Evolutionary conservation across 768 basidiomycete species (phyloP).

Genomic region (Cystobasidium tubakii): DNA sequence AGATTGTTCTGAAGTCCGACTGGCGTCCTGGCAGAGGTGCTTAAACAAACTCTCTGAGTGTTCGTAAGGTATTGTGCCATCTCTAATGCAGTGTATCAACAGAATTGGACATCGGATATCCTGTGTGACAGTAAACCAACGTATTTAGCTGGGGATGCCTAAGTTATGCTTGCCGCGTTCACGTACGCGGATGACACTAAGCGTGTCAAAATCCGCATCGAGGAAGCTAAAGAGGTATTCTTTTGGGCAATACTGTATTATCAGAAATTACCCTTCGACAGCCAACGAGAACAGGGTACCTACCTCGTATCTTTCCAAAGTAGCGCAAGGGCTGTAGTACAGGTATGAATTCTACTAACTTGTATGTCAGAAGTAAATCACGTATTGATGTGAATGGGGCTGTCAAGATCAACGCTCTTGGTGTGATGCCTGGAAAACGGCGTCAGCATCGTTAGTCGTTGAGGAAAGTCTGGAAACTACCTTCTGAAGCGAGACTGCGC

Average conservation of each 20-base stretch:
- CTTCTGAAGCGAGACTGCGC: slow-evolving; percentile 52
- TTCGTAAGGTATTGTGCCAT: slow-evolving; percentile 6
- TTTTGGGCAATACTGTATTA: background rate
- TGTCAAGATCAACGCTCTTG: slow-evolving; percentile 26
- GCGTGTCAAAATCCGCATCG: slow-evolving; percentile 21
- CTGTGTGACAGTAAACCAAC: background rate
- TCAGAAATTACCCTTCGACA: background rate
- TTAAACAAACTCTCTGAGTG: slow-evolving; percentile 26
- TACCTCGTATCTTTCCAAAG: background rate
- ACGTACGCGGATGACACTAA: background rate
- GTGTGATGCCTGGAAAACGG: background rate
- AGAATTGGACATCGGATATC: slow-evolving; percentile 34
- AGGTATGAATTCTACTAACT: slow-evolving; percentile 25
- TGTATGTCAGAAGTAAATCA: slow-evolving; percentile 31
- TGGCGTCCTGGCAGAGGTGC: background rate
- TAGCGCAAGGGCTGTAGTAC: slow-evolving; percentile 19
- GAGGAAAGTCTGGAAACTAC: slow-evolving; percentile 41
- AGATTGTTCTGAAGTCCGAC: background rate
- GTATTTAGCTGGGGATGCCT: no score
- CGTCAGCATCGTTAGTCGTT: background rate
- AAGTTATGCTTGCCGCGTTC: no score
- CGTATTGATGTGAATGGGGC: slow-evolving; percentile 36
- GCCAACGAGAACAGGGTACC: background rate
- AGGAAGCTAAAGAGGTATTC: slow-evolving; percentile 26
- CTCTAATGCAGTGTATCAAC: slow-evolving; percentile 16